Evolutionary conservation across 2,329 filamentous ascomycete genomes (phyloP).

Genomic region (Penicillium fuscoglaucum): DNA sequence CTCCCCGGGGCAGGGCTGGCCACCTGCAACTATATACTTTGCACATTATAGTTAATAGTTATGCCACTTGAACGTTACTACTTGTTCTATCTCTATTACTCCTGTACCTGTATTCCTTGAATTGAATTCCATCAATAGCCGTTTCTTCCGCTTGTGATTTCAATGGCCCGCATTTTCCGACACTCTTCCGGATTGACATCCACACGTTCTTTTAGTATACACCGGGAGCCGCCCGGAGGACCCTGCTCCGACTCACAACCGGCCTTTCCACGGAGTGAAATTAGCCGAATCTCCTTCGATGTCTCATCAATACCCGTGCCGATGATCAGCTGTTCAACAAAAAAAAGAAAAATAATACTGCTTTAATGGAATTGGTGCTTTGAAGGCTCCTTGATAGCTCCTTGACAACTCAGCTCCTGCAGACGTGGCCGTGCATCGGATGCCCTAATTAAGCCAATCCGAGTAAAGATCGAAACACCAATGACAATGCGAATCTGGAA

Average conservation of each 20-base stretch:
- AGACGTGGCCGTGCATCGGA: background rate
- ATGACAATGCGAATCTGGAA: background rate
- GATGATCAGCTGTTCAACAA: conserved; percentile 4
- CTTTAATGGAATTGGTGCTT: background rate
- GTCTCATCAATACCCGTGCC: conserved; percentile 9
- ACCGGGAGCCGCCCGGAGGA: conserved; percentile 15
- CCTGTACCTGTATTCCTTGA: background rate
- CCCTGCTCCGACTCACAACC: conserved; percentile 13
- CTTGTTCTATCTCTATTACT: background rate
- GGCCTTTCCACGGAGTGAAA: background rate
- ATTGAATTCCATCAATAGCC: conserved; percentile 2
- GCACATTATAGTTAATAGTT: too few species aligned
- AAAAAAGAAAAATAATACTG: background rate
- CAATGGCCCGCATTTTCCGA: conserved; percentile 6
- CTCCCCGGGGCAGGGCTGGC: too few species aligned
- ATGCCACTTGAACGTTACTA: too few species aligned
- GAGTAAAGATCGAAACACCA: background rate
- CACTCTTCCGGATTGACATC: conserved; percentile 4
- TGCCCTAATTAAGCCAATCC: conserved; percentile 5
- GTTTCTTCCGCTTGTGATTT: conserved; percentile 1
- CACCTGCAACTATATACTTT: background rate
- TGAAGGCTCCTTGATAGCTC: background rate
- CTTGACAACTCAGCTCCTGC: background rate
- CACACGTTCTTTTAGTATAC: conserved; percentile 5
- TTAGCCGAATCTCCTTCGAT: conserved; percentile 7